These are phyloP conservation scores for Paecilomyces formosus DNA, from an alignment of 2,329 filamentous ascomycete species.

Conservation along the genomic window DNA sequence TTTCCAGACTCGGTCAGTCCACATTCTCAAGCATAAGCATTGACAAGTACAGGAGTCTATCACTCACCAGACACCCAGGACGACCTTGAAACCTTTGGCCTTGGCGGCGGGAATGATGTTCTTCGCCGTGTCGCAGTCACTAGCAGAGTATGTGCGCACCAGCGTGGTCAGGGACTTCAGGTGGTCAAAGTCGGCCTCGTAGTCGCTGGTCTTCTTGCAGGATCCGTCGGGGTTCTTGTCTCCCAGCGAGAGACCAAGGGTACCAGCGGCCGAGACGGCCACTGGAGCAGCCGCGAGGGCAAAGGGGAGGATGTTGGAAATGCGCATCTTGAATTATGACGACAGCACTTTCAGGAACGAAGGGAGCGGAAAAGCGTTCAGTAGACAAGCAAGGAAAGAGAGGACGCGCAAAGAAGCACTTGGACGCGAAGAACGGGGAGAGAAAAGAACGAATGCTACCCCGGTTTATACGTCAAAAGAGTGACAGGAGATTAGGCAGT, in stretches of 20 bases:
- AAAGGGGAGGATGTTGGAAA: slow-evolving; percentile 31
- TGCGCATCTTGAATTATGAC: slow-evolving; percentile 35
- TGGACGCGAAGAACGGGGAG: background rate
- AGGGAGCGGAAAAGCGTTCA: background rate
- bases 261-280: slow-evolving; percentile 46
- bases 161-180: slow-evolving; percentile 48
- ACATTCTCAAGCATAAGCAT: background rate
- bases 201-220: slow-evolving; percentile 59
- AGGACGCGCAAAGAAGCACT: no score
- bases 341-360: background rate
- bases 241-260: slow-evolving; percentile 59
- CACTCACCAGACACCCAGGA: slow-evolving; percentile 62
- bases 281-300: slow-evolving; percentile 39
- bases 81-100: slow-evolving; percentile 56
- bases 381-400: background rate
- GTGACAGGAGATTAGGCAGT: background rate
- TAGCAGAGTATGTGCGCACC: slow-evolving; percentile 60
- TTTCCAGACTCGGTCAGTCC: slow-evolving; percentile 13
- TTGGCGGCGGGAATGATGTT: slow-evolving; percentile 60
- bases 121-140: slow-evolving; percentile 57
- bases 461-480: background rate
- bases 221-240: slow-evolving; percentile 53
- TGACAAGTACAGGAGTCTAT: background rate
- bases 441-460: background rate
- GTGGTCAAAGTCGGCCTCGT: slow-evolving; percentile 57